Base-by-base conservation (phyloP, 179 eudicot species). In the Vitellaria paradoxa region DNA sequence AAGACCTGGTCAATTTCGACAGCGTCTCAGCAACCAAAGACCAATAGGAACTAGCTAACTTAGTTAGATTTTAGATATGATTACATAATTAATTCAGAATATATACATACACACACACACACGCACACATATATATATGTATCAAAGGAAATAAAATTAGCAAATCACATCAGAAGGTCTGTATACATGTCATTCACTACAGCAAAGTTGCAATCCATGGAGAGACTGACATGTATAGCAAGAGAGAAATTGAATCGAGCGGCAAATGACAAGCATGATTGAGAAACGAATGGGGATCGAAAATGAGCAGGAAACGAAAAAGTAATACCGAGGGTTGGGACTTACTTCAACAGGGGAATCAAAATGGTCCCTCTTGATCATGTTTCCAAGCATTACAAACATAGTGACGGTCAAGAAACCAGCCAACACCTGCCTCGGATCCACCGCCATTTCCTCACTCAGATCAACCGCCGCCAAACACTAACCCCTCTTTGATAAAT, bases 381-480 rank as follows among this genome's bases (percentile, higher is more conserved):
- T 96, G 77, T 88, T 82, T 13, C 89, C 99, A 45, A 96, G 97
- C 97, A 93, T 96, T 57, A 91, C 89, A 83, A 96, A 93, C 99
- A 96, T 96, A n/a, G 99, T 86, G 15, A 92, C 72, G 2, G 99
- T 96, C 26, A 96, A 83, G 70, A 96, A 86, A 21, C 94, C 98
- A 63, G 99, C 99, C 79, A 96, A 61, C 75, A 96, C 85, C 77
- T 96, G 99, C 67, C 98, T 86, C 64, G 98, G 98, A 91, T 96
- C 99, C 68, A 88, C 84, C 75, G 87, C 86, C 69, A 90, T 87
- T 78, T 77, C 70, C 59, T 70, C 10, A 62, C 46, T 75, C 71
- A 11, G 12, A 21, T 7, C 40, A 30, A 30, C 37, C 37, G 2
- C 53, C 37, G 15, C 10, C 37, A 3, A 4, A 45, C 75, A 12